These are phyloP conservation scores for Claviceps africana DNA, from an alignment of 2,329 filamentous ascomycete genomes.

Conservation along the genomic window DNA sequence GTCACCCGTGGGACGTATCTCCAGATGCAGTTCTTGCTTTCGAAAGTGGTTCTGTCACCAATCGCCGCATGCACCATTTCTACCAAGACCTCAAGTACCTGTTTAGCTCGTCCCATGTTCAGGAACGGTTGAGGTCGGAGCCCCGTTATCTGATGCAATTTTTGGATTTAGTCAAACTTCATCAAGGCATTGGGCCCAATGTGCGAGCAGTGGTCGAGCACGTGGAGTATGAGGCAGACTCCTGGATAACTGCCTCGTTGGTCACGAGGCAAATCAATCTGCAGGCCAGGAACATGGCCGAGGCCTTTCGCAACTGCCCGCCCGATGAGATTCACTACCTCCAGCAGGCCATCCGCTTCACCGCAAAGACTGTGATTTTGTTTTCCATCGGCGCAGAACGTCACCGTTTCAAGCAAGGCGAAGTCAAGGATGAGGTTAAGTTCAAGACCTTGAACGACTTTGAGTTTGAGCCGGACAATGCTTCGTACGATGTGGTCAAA, in stretches of 20 bases:
- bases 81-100: slow-evolving; percentile 90
- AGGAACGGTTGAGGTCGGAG: slow-evolving; percentile 69
- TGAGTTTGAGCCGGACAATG: slow-evolving; percentile 54
- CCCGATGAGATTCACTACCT: slow-evolving; percentile 53
- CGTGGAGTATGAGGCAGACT: slow-evolving; percentile 94
- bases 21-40: slow-evolving; percentile 79
- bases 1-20: slow-evolving; percentile 79
- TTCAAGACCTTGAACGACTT: slow-evolving; percentile 70
- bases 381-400: slow-evolving; percentile 85
- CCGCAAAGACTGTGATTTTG: slow-evolving; percentile 72
- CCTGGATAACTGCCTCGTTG: slow-evolving; percentile 91
- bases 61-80: slow-evolving; percentile 93
- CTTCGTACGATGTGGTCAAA: slow-evolving; percentile 58
- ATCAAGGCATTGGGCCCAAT: slow-evolving; percentile 95
- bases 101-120: slow-evolving; percentile 76
- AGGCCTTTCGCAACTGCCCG: slow-evolving; percentile 62
- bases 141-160: slow-evolving; percentile 86
- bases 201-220: slow-evolving; percentile 82
- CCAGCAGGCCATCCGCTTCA: slow-evolving; percentile 55
- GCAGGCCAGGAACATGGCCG: slow-evolving; percentile 74
- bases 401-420: slow-evolving; percentile 67
- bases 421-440: slow-evolving; percentile 72
- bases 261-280: slow-evolving; percentile 92
- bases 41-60: slow-evolving; percentile 87
- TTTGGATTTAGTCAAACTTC: slow-evolving; percentile 84